These are phyloP conservation scores for Amborella trichopoda DNA, from an alignment of 164 flowering plant species.

Conservation along the genomic window DNA sequence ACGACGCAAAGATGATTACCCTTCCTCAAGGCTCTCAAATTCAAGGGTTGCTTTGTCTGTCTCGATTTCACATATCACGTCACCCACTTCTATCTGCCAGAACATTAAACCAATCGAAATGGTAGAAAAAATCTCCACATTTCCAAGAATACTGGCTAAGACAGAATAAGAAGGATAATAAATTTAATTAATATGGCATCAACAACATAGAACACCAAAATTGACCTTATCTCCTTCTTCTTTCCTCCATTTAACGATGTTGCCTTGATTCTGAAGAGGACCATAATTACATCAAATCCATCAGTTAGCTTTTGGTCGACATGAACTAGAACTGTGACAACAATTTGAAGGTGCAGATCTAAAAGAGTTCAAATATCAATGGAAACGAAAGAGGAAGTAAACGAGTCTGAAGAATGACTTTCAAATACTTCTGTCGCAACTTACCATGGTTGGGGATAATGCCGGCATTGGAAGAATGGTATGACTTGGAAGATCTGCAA, in stretches of 20 bases:
- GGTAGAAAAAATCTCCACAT: background rate
- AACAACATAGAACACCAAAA: background rate
- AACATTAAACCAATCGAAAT: conserved; percentile 8
- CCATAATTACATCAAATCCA: conserved; percentile 4
- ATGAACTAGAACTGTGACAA: too few species aligned
- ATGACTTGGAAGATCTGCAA: conserved; percentile 55
- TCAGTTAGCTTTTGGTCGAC: conserved; percentile 3
- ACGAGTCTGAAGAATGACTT: background rate
- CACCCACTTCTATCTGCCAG: conserved; percentile 84
- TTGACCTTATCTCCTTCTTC: conserved; percentile 93
- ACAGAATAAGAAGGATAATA: background rate
- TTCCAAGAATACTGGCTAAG: too few species aligned
- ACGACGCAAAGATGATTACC: conserved; percentile 39
- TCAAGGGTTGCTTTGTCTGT: conserved; percentile 97
- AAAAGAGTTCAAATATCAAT: background rate
- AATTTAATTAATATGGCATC: background rate
- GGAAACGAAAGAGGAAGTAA: background rate
- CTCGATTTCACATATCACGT: conserved; percentile 87
- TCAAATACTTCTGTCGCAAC: background rate
- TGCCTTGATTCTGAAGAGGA: conserved; percentile 72
- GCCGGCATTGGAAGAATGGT: conserved; percentile 76
- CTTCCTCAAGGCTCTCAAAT: conserved; percentile 89
- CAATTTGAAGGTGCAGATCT: background rate
- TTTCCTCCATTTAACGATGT: conserved; percentile 78
- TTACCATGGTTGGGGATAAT: conserved; percentile 91